Base-by-base conservation (phyloP, 2,329 filamentous ascomycete genomes). In the Monosporascus sp. region DNA sequence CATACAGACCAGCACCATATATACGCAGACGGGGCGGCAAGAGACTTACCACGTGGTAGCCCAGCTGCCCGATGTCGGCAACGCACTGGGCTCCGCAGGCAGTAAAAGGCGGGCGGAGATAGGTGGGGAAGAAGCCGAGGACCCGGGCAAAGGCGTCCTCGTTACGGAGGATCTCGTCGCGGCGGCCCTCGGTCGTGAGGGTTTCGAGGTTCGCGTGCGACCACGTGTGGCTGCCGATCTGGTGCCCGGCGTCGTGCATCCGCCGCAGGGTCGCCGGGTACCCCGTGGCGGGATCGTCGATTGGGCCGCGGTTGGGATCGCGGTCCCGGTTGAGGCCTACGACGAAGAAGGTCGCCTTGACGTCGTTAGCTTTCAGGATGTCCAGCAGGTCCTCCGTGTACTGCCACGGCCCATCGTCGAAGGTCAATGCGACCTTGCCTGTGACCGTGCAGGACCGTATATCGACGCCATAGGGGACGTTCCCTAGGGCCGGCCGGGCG, bases 191-290 rank as follows among this genome's bases (percentile, higher is more conserved):
- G 5, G 66, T 64, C 3, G 60, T 67, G 52, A 77, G 54, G 24
- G 62, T 56, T 47, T 64, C 68, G 4, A 76, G 65, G 56, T 78
- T 70, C 50, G 70, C 63, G 58, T 79, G 76, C 7, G 71, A 72
- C 72, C 71, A 78, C 1, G 75, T 77, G 58, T 79, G 77, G 52
- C 71, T 73, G 41, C 69, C 77, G 41, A 79, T 64, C 51, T 79
- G 77, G 57, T 79, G 77, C n/a, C 76, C 75, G 37, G 71, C 68
- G 4, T 59, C 59, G 47, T 71, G 58, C 71, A 78, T 77, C 20
- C 72, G 68, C 58, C 74, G 66, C 55, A 80, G 70, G 28, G 72
- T 65, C 20, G 64, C 65, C 40, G 67, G 59, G 65, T 71, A 78
- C 37, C 20, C 14, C 26, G 37, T 52, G 9, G 44, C 46, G 46